Conservation (phyloP, 140 eudicot genomes). For the Oenanthe javanica region DNA sequence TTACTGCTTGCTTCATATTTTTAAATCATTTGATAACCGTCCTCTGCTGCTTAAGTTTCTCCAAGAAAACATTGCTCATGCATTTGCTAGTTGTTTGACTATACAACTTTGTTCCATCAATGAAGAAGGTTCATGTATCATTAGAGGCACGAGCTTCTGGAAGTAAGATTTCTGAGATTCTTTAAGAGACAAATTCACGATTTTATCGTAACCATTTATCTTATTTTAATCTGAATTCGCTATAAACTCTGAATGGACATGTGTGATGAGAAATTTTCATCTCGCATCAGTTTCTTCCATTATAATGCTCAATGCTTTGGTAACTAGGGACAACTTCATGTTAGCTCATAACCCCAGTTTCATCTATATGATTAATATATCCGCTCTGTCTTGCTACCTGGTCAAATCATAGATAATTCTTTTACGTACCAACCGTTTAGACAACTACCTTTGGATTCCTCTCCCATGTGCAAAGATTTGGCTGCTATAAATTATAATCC, state of each 20-base stretch:
- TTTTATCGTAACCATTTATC: too few relatives aligned
- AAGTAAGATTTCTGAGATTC: too few relatives aligned
- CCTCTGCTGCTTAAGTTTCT: conserved; percentile 6
- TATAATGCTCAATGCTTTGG: neutral
- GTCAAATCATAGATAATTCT: conserved; percentile 4
- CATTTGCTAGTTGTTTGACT: neutral
- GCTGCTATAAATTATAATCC: conserved; percentile 21
- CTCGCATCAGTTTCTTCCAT: neutral
- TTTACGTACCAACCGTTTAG: conserved; percentile 23
- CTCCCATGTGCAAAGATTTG: conserved; percentile 58
- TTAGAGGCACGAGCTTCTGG: neutral
- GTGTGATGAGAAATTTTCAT: neutral
- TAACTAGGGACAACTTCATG: neutral
- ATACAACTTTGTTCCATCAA: neutral
- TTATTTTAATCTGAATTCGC: neutral
- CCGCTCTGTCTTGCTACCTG: neutral
- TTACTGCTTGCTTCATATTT: neutral
- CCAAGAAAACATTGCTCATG: neutral
- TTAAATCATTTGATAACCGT: neutral
- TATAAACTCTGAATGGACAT: neutral
- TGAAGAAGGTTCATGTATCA: neutral
- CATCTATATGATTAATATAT: neutral
- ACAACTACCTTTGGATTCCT: conserved; percentile 49
- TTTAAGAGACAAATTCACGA: too few relatives aligned
- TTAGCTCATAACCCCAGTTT: neutral